These are phyloP conservation scores for Phytopythium oedochilum DNA, from an alignment of 352 stramenopile genomes.

Conservation along the genomic window DNA sequence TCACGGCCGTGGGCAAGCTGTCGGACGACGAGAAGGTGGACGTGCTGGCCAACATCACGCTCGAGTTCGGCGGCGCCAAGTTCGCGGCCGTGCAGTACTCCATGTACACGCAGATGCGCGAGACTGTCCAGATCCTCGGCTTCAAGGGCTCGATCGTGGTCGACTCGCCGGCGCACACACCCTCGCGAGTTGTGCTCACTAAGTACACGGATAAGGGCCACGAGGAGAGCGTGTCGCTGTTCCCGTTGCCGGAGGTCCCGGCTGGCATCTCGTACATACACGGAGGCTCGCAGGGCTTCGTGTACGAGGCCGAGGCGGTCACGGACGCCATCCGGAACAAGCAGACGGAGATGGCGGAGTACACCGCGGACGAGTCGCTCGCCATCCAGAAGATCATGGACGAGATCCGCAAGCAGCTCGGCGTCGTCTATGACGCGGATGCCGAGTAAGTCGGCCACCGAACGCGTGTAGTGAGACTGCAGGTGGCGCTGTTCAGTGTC, in stretches of 20 bases:
- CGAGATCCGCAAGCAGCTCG: conserved; percentile 39
- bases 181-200: conserved; percentile 14
- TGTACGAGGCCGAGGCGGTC: conserved; percentile 65
- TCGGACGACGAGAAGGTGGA: conserved; percentile 7
- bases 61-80: conserved; percentile 43
- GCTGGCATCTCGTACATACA: conserved; percentile 4
- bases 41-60: conserved; percentile 24
- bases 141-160: conserved; percentile 65
- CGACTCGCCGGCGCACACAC: conserved; percentile 25
- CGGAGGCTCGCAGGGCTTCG: no score
- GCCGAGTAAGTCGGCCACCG: background rate
- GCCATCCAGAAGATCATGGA: conserved; percentile 54
- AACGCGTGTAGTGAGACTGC: no score
- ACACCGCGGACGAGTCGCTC: conserved; percentile 44
- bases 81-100: conserved; percentile 63
- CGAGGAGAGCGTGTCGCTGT: conserved; percentile 12
- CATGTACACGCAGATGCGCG: conserved; percentile 54
- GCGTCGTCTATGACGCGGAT: conserved; percentile 25
- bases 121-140: conserved; percentile 65
- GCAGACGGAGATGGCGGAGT: conserved; percentile 31
- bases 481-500: no score
- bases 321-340: conserved; percentile 27
- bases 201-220: conserved; percentile 5
- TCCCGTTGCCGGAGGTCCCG: conserved; percentile 15
- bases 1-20: conserved; percentile 20